These are phyloP conservation scores for Arabis alpina DNA, from an alignment of 345 rosid species.

Conservation along the genomic window DNA sequence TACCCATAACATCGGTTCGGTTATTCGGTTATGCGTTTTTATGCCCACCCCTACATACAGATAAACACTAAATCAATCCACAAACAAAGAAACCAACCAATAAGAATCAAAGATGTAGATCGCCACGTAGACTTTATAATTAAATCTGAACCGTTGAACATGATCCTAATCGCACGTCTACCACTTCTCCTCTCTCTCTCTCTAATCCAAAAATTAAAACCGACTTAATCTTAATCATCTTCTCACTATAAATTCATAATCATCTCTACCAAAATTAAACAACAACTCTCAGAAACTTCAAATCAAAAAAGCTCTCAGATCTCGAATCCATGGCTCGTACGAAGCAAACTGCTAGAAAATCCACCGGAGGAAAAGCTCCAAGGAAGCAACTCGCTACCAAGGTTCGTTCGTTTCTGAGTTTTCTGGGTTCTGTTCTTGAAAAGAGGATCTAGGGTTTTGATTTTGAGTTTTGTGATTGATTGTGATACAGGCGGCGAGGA, in stretches of 20 bases:
- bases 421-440: not conserved
- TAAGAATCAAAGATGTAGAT: constrained; percentile 3
- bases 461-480: not conserved
- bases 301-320: not conserved
- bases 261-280: too few species aligned
- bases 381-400: constrained; percentile 56
- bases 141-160: constrained; percentile 20
- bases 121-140: not conserved
- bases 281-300: too few species aligned
- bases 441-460: constrained; percentile 5
- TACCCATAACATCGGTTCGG: too few species aligned
- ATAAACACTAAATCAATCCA: not conserved
- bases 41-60: too few species aligned
- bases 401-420: constrained; percentile 38
- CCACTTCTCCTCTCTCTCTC: not conserved
- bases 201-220: constrained; percentile 13
- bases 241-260: constrained; percentile 15
- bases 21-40: too few species aligned
- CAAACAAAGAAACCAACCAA: constrained; percentile 1
- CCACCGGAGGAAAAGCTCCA: constrained; percentile 55
- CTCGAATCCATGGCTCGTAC: constrained; percentile 53
- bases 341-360: constrained; percentile 58
- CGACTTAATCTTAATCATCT: constrained; percentile 1
- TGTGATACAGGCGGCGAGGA: constrained; percentile 62
- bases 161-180: constrained; percentile 15